Evolutionary conservation across 768 basidiomycete genomes (phyloP).

Genomic region (Dacryopinax primogenitus): DNA sequence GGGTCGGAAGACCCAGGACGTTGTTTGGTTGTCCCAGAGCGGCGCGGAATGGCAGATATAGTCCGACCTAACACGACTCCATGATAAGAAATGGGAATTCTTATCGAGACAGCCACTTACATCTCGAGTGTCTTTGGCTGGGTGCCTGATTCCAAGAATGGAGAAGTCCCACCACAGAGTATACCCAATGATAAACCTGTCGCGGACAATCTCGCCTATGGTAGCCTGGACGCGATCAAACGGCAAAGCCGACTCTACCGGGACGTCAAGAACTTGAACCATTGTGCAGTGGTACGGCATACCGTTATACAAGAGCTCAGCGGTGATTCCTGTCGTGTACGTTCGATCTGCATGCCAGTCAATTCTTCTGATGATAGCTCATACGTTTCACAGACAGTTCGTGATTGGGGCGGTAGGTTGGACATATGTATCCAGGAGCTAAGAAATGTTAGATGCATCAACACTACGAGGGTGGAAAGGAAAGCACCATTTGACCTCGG

Average conservation of each 20-base stretch:
- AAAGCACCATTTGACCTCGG: conserved; percentile 33
- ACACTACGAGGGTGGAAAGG: neutral
- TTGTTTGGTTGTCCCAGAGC: conserved; percentile 50
- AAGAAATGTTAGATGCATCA: neutral
- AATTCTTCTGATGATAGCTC: neutral
- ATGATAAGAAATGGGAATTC: neutral
- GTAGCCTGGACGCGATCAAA: conserved; percentile 55
- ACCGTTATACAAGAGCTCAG: neutral
- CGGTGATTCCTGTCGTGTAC: conserved; percentile 13
- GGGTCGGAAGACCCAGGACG: conserved; percentile 58
- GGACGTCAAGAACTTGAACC: conserved; percentile 10
- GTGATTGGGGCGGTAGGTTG: conserved; percentile 36
- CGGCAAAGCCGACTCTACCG: conserved; percentile 37
- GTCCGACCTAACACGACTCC: conserved; percentile 30
- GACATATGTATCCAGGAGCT: conserved; percentile 51
- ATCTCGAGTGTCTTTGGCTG: conserved; percentile 64
- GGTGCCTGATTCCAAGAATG: conserved; percentile 73
- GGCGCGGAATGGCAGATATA: conserved; percentile 71
- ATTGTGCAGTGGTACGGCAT: neutral
- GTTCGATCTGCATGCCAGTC: conserved; percentile 7
- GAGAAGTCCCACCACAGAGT: conserved; percentile 65
- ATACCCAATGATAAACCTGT: conserved; percentile 63
- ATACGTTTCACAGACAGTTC: neutral
- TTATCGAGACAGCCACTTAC: conserved; percentile 19
- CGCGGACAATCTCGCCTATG: conserved; percentile 52